phyloP scores from a whole-genome alignment of 495 filamentous ascomycete genomes.

The Lasiosphaeria hispida region DNA sequence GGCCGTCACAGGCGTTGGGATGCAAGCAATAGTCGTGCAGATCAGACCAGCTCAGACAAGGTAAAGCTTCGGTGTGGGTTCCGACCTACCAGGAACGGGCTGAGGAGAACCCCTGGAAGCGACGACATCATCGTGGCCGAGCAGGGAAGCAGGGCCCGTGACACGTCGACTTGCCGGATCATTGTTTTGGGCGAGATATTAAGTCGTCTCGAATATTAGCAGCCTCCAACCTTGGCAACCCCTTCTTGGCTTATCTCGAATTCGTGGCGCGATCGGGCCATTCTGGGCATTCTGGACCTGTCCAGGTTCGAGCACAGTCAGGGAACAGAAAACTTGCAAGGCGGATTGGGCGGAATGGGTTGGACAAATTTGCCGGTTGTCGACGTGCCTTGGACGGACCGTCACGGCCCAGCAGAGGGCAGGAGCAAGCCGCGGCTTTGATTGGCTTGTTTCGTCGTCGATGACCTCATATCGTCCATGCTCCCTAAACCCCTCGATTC shows the following conservation, averaged over 20 bases:
- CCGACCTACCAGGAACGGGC: neutral
- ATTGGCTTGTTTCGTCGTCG: slow-evolving; percentile 1
- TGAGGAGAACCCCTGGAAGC: neutral
- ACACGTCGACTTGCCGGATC: neutral
- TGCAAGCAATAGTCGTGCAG: neutral
- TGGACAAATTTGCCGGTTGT: slow-evolving; percentile 1
- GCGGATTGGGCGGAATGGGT: neutral
- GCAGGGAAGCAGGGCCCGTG: slow-evolving; percentile 4
- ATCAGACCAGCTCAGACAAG: neutral
- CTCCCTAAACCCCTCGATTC: neutral
- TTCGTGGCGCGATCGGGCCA: too few species aligned
- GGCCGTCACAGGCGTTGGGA: neutral
- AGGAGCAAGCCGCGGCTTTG: neutral
- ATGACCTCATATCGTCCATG: slow-evolving; percentile 17
- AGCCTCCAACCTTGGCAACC: too few species aligned
- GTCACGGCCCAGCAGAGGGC: neutral
- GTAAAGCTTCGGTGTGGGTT: neutral
- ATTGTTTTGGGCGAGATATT: too few species aligned
- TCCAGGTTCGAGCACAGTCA: neutral
- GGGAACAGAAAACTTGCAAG: slow-evolving; percentile 6
- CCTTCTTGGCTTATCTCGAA: too few species aligned
- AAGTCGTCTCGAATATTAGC: too few species aligned
- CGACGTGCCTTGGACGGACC: slow-evolving; percentile 12
- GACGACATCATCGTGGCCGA: slow-evolving; percentile 18
- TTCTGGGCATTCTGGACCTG: too few species aligned